Conservation (phyloP, 2,329 filamentous ascomycete genomes). For the Alternaria sp. region DNA sequence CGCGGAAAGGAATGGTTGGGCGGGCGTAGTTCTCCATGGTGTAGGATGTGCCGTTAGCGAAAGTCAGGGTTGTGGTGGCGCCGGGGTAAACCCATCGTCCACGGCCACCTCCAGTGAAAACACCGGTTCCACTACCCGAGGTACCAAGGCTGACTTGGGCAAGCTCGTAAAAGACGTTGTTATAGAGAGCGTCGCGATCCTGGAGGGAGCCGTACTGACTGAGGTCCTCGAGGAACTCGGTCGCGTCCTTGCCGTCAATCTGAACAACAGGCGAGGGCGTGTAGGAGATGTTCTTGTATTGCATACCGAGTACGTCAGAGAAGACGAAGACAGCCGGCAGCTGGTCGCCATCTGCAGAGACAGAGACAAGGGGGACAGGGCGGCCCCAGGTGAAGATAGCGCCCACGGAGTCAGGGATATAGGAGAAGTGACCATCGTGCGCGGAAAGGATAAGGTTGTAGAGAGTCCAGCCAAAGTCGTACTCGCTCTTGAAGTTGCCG, state of each 20-base stretch:
- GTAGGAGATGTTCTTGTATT: constrained; percentile 52
- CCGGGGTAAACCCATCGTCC: constrained; percentile 54
- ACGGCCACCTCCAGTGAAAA: constrained; percentile 53
- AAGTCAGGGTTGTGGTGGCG: constrained; percentile 51
- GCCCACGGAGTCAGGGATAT: constrained; percentile 60
- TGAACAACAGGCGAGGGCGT: constrained; percentile 58
- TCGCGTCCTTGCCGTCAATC: constrained; percentile 63
- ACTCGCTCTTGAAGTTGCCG: constrained; percentile 49
- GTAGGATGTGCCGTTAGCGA: constrained; percentile 52
- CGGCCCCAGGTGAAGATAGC: constrained; percentile 58
- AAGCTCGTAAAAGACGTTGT: constrained; percentile 57
- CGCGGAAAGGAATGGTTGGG: constrained; percentile 47
- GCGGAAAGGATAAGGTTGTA: constrained; percentile 60
- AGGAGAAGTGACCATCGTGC: constrained; percentile 70
- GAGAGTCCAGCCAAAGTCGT: constrained; percentile 58
- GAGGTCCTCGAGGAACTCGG: constrained; percentile 55
- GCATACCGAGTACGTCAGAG: constrained; percentile 53
- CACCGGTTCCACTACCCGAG: constrained; percentile 51
- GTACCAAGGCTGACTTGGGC: constrained; percentile 50
- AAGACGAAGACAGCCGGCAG: constrained; percentile 65
- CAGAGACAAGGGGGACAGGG: constrained; percentile 61
- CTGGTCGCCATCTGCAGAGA: constrained; percentile 65
- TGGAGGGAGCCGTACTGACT: constrained; percentile 58
- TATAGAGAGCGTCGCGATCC: constrained; percentile 65
- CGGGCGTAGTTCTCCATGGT: constrained; percentile 54